phyloP scores from a whole-genome alignment of 805 yeast genomes.

The Barnettozyma populi region DNA sequence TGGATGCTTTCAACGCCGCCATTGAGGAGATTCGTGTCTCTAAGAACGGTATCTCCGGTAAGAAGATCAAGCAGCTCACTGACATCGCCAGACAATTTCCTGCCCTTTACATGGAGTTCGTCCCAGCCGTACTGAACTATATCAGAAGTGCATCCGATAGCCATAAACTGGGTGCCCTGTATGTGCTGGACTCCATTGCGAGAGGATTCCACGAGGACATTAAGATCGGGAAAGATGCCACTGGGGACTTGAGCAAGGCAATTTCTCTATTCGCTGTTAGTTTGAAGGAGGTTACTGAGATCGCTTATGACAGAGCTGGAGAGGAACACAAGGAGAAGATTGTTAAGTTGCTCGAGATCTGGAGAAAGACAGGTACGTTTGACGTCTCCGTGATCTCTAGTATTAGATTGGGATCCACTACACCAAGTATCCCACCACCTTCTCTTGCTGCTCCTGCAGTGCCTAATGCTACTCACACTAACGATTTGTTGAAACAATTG shows the following conservation, averaged over 20 bases:
- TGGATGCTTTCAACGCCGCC: conserved; percentile 30
- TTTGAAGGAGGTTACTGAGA: conserved; percentile 58
- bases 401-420: conserved; percentile 45
- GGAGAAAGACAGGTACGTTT: conserved; percentile 86
- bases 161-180: conserved; percentile 86
- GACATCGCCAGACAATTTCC: conserved; percentile 71
- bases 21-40: conserved; percentile 42
- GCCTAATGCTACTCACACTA: conserved; percentile 40
- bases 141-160: conserved; percentile 69
- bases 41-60: conserved; percentile 91
- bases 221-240: conserved; percentile 43
- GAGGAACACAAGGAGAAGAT: conserved; percentile 66
- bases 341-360: conserved; percentile 80
- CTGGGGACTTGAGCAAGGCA: conserved; percentile 51
- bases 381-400: conserved; percentile 46
- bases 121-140: conserved; percentile 55
- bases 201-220: conserved; percentile 80
- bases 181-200: conserved; percentile 88
- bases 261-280: conserved; percentile 61
- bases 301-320: conserved; percentile 51
- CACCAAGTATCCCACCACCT: conserved; percentile 53
- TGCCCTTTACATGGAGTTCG: conserved; percentile 46
- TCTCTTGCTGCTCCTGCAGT: conserved; percentile 35
- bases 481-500: conserved; percentile 62
- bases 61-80: conserved; percentile 84